phyloP scores from a whole-genome alignment of 2,329 filamentous ascomycete genomes.

The Aaosphaeria arxii region DNA sequence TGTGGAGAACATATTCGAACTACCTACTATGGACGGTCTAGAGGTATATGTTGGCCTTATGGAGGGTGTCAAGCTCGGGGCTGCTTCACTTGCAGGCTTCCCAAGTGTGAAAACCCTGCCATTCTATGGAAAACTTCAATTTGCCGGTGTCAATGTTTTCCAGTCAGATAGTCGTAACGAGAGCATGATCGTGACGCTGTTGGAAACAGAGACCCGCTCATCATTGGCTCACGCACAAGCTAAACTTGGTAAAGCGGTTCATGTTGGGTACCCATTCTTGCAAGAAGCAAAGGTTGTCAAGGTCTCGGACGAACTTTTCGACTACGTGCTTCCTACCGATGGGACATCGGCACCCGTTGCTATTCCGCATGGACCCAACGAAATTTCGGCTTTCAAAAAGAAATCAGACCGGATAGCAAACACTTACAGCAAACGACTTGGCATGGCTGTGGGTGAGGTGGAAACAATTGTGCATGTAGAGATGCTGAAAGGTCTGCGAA shows the following conservation, averaged over 20 bases:
- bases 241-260: slow-evolving; percentile 81
- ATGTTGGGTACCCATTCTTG: slow-evolving; percentile 91
- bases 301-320: slow-evolving; percentile 91
- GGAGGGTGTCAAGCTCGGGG: slow-evolving; percentile 77
- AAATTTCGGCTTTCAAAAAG: slow-evolving; percentile 79
- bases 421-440: slow-evolving; percentile 86
- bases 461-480: slow-evolving; percentile 90
- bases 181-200: slow-evolving; percentile 87
- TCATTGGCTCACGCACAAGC: slow-evolving; percentile 69
- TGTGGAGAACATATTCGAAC: slow-evolving; percentile 92
- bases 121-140: slow-evolving; percentile 76
- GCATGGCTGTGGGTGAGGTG: slow-evolving; percentile 79
- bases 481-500: slow-evolving; percentile 85
- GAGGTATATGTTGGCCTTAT: slow-evolving; percentile 82
- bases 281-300: slow-evolving; percentile 88
- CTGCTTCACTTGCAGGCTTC: slow-evolving; percentile 85
- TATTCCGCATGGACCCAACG: slow-evolving; percentile 68
- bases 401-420: slow-evolving; percentile 82
- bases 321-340: slow-evolving; percentile 70
- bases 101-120: slow-evolving; percentile 84
- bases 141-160: slow-evolving; percentile 91
- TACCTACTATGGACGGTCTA: slow-evolving; percentile 87
- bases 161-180: slow-evolving; percentile 94
- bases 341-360: slow-evolving; percentile 57
- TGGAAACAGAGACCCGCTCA: slow-evolving; percentile 68